These are phyloP conservation scores for Sporothrix globosa DNA, from an alignment of 2,329 filamentous ascomycete species.

Conservation along the genomic window DNA sequence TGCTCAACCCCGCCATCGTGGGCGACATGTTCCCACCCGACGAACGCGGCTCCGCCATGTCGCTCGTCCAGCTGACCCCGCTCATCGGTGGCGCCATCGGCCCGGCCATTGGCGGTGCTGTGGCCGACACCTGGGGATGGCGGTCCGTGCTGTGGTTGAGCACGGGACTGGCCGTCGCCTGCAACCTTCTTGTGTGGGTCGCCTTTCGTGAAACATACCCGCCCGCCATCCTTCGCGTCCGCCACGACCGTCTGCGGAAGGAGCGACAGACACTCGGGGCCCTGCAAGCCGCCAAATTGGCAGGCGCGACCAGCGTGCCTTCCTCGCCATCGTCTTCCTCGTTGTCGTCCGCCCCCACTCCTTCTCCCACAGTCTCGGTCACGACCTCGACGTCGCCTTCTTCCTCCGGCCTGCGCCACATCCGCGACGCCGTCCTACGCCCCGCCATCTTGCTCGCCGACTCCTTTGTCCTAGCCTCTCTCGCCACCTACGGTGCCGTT, in stretches of 20 bases:
- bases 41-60: constrained; percentile 59
- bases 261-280: constrained; percentile 37
- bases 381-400: constrained; percentile 39
- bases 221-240: constrained; percentile 51
- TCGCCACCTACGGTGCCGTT: constrained; percentile 53
- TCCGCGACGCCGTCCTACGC: constrained; percentile 52
- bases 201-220: constrained; percentile 46
- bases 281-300: constrained; percentile 11
- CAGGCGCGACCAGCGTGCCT: not conserved
- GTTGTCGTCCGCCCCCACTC: not conserved
- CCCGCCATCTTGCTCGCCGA: constrained; percentile 53
- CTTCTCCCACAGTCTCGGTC: too few relatives aligned
- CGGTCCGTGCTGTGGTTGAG: constrained; percentile 44
- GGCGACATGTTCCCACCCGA: constrained; percentile 64
- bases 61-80: constrained; percentile 40
- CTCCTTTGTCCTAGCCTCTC: constrained; percentile 49
- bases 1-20: constrained; percentile 66
- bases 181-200: constrained; percentile 39
- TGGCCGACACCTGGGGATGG: constrained; percentile 44
- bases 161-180: constrained; percentile 36
- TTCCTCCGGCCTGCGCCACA: constrained; percentile 53
- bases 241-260: constrained; percentile 43
- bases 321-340: constrained; percentile 34
- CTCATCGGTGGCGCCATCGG: constrained; percentile 43
- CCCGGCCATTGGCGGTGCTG: constrained; percentile 43